phyloP scores from a whole-genome alignment of 2,329 filamentous ascomycete species.

The Nemania bipapillata region DNA sequence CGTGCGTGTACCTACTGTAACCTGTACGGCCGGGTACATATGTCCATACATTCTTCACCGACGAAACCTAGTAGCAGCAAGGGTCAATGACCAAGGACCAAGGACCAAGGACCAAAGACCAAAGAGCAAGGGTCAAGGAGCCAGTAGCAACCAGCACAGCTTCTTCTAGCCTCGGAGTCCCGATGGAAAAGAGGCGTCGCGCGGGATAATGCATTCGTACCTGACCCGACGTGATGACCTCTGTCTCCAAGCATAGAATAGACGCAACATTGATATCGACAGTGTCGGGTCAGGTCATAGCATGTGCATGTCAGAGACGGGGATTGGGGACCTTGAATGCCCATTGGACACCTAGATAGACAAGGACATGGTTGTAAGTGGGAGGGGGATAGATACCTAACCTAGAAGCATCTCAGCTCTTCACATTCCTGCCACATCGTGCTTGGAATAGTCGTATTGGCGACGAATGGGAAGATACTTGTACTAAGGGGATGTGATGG shows the following conservation, averaged over 20 bases:
- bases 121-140: neutral
- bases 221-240: constrained; percentile 13
- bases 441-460: no score
- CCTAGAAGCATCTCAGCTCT: neutral
- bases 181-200: neutral
- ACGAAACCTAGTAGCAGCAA: neutral
- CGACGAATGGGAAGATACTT: no score
- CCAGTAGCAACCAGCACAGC: neutral
- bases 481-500: no score
- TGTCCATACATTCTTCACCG: neutral
- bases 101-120: neutral
- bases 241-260: neutral
- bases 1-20: neutral
- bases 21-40: no score
- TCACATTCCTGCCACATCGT: no score
- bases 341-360: no score
- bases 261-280: no score
- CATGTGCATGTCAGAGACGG: no score
- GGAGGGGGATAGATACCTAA: neutral
- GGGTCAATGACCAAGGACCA: neutral
- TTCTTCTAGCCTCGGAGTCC: neutral
- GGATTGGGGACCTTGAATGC: no score
- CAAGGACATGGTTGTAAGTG: neutral
- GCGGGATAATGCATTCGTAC: constrained; percentile 27
- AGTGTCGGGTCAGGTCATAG: neutral